These are phyloP conservation scores for Sclerotiophoma versabilis DNA, from an alignment of 2,329 filamentous ascomycete genomes.

Conservation along the genomic window DNA sequence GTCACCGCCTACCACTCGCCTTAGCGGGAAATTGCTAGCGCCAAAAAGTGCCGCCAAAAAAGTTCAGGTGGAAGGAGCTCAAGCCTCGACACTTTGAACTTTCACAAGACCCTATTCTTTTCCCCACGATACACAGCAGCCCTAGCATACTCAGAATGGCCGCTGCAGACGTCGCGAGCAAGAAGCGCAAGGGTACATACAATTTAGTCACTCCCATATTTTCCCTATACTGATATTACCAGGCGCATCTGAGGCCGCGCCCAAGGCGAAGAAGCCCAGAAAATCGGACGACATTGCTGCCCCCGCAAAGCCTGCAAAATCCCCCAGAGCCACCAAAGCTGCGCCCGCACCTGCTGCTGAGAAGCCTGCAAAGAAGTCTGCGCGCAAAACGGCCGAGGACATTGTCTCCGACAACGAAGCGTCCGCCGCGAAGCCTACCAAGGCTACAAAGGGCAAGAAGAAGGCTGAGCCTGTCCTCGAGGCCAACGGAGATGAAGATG, in stretches of 20 bases:
- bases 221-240: slow-evolving; percentile 18
- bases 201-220: background rate
- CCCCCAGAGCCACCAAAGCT: slow-evolving; percentile 31
- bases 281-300: slow-evolving; percentile 41
- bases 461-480: slow-evolving; percentile 34
- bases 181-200: slow-evolving; percentile 63
- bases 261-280: slow-evolving; percentile 50
- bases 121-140: slow-evolving; percentile 18
- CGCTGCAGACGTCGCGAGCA: slow-evolving; percentile 59
- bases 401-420: slow-evolving; percentile 42
- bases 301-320: slow-evolving; percentile 25
- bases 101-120: slow-evolving; percentile 23
- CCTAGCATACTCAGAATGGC: slow-evolving; percentile 55
- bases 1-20: slow-evolving; percentile 6
- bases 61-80: slow-evolving; percentile 38
- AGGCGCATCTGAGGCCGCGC: slow-evolving; percentile 45
- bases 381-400: slow-evolving; percentile 48
- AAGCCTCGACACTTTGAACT: slow-evolving; percentile 42
- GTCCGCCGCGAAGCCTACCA: slow-evolving; percentile 28
- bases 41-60: slow-evolving; percentile 41
- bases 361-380: slow-evolving; percentile 31
- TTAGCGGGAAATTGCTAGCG: slow-evolving; percentile 36
- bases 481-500: slow-evolving; percentile 19
- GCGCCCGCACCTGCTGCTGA: slow-evolving; percentile 30
- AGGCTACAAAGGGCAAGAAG: slow-evolving; percentile 51